These are phyloP conservation scores for Tolypocladium amazonense DNA, from an alignment of 2,329 filamentous ascomycete genomes.

Conservation along the genomic window DNA sequence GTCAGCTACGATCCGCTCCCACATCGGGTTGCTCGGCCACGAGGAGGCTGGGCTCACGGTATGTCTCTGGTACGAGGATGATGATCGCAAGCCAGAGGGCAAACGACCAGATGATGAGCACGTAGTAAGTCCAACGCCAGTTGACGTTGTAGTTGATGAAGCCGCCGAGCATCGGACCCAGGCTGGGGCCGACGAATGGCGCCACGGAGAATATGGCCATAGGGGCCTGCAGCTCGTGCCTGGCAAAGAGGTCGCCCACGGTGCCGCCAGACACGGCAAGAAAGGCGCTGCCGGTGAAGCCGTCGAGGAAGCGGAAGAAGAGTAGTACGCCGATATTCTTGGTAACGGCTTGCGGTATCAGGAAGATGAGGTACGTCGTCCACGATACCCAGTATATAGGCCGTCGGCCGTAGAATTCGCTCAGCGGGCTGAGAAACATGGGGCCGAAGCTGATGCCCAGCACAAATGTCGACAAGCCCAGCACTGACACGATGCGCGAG, in stretches of 20 bases:
- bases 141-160: slow-evolving; percentile 68
- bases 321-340: slow-evolving; percentile 73
- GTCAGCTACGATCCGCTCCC: neutral
- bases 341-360: slow-evolving; percentile 75
- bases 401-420: slow-evolving; percentile 72
- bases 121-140: slow-evolving; percentile 81
- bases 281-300: slow-evolving; percentile 59
- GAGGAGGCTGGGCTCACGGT: slow-evolving; percentile 37
- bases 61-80: slow-evolving; percentile 77
- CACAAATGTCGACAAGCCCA: slow-evolving; percentile 77
- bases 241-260: slow-evolving; percentile 67
- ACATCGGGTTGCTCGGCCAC: neutral
- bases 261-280: slow-evolving; percentile 73
- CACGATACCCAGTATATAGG: slow-evolving; percentile 73
- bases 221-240: slow-evolving; percentile 59
- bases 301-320: slow-evolving; percentile 66
- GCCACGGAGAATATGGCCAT: slow-evolving; percentile 72
- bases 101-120: slow-evolving; percentile 74
- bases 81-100: slow-evolving; percentile 52
- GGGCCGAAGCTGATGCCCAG: slow-evolving; percentile 59
- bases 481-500: slow-evolving; percentile 60
- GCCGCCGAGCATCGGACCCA: slow-evolving; percentile 57
- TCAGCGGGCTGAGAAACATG: slow-evolving; percentile 52
- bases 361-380: slow-evolving; percentile 63
- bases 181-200: slow-evolving; percentile 51